phyloP scores from a whole-genome alignment of 495 filamentous ascomycete genomes.

The Podospora didyma region DNA sequence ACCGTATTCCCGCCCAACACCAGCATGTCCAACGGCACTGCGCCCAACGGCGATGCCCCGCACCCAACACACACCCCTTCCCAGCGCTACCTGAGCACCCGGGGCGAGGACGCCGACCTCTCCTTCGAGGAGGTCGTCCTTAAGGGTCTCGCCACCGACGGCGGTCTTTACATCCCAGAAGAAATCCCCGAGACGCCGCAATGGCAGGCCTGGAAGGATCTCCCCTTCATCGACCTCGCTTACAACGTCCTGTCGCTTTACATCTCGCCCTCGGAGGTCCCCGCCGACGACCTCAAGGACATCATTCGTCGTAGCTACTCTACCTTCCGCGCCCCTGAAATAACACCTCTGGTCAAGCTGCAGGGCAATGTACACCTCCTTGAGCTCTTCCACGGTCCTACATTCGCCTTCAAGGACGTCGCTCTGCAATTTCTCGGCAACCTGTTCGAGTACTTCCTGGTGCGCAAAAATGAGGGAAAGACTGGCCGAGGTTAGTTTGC shows the following conservation, averaged over 20 bases:
- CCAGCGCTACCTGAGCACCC: slow-evolving; percentile 76
- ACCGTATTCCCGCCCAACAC: no score
- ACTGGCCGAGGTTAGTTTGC: slow-evolving; percentile 36
- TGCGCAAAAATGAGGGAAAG: slow-evolving; percentile 74
- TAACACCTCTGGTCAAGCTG: slow-evolving; percentile 69
- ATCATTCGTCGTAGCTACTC: slow-evolving; percentile 80
- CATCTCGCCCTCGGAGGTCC: slow-evolving; percentile 79
- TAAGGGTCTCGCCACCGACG: slow-evolving; percentile 84
- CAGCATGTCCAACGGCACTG: slow-evolving; percentile 25
- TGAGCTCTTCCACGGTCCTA: slow-evolving; percentile 97
- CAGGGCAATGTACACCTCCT: slow-evolving; percentile 74
- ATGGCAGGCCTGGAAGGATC: slow-evolving; percentile 69
- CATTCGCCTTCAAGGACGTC: slow-evolving; percentile 91
- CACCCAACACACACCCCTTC: slow-evolving; percentile 52
- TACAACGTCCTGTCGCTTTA: slow-evolving; percentile 73
- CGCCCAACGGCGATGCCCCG: slow-evolving; percentile 18
- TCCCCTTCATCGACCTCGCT: slow-evolving; percentile 75
- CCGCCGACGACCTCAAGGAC: slow-evolving; percentile 67
- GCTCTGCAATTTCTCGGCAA: slow-evolving; percentile 91
- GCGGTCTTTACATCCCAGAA: slow-evolving; percentile 87
- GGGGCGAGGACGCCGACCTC: slow-evolving; percentile 74
- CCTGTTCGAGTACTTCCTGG: slow-evolving; percentile 92
- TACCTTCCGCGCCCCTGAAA: slow-evolving; percentile 73
- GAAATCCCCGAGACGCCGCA: slow-evolving; percentile 62
- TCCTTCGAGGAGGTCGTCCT: slow-evolving; percentile 89